These are phyloP conservation scores for Cyclocybe cylindracea DNA, from an alignment of 768 basidiomycete genomes.

Conservation along the genomic window DNA sequence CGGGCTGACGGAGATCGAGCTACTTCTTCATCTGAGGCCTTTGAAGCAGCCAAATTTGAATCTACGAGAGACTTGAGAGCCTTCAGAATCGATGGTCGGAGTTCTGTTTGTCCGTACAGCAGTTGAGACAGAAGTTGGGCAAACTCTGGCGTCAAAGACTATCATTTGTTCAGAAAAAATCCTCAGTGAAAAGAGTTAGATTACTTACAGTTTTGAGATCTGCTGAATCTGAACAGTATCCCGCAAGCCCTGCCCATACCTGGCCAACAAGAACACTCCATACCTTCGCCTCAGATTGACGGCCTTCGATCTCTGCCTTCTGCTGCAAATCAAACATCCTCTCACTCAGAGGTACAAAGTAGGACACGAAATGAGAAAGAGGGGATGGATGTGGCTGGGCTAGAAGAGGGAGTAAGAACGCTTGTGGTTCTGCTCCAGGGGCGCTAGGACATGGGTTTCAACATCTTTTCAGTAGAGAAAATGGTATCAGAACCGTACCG, in stretches of 20 bases:
- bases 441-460: slow-evolving; percentile 40
- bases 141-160: slow-evolving; percentile 79
- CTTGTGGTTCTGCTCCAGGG: slow-evolving; percentile 81
- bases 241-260: slow-evolving; percentile 88
- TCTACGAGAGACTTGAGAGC: slow-evolving; percentile 83
- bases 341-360: slow-evolving; percentile 94
- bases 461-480: background rate
- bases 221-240: slow-evolving; percentile 83
- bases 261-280: slow-evolving; percentile 94
- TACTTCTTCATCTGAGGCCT: slow-evolving; percentile 17
- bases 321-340: slow-evolving; percentile 88
- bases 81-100: slow-evolving; percentile 80
- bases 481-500: slow-evolving; percentile 48
- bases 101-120: slow-evolving; percentile 85
- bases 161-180: slow-evolving; percentile 1
- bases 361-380: slow-evolving; percentile 81
- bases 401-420: slow-evolving; percentile 89
- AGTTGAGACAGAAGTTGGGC: slow-evolving; percentile 91
- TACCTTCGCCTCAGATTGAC: slow-evolving; percentile 86
- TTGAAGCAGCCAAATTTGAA: slow-evolving; percentile 59
- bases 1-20: slow-evolving; percentile 41
- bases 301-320: slow-evolving; percentile 70
- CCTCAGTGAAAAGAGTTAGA: slow-evolving; percentile 3
- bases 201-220: slow-evolving; percentile 67
- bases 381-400: slow-evolving; percentile 79